Evolutionary conservation across 192 early-diverging fungal species (phyloP), one percentile per base, ranked within the genome.

Genomic region (Lunasporangiospora selenospora): DNA sequence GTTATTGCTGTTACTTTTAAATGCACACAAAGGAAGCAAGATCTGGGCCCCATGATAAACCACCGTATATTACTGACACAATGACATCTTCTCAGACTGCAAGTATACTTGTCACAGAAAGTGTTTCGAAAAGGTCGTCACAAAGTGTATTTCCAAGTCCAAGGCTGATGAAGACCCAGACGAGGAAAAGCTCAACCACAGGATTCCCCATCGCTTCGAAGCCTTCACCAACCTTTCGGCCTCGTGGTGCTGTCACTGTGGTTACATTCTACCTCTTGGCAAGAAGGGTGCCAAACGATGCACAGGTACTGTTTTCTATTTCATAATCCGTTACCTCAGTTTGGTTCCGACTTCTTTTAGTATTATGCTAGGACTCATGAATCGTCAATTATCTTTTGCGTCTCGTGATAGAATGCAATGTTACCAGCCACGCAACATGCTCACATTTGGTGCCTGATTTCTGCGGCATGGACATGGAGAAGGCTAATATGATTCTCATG

Each of bases 211-310:
- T 85, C 89, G 97, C 40, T 98, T 95, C 71, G 92, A 96, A 62
- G 79, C 81, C 13, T 80, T 90, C n/a, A 88, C 88, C 37, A 94
- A 90, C 52, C 82, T 95, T 48, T 89, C 87, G 21, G 90, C 92
- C 34, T 88, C 89, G 76, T 99, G 97, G 97, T 99, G 97, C 76
- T 93, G 89, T 64, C 97, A 99, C 80, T 99, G 97, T 80, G 97
- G 97, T 31, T 93, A 87, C 38, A 93, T 99, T 90, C 88, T 99
- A 34, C 86, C 96, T 18, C 77, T 99, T 6, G 91, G 93, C 27
- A 89, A 86, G 19, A 82, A 83, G 42, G 78, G 83, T 32, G 67
- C 80, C 12, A 85, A 81, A 48, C 76, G 75, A 23, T 85, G 83
- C 56, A 75, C 79, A 23, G 83, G 83, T 85, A 80, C 52, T 13